Percentiles rank a stretch among this genome's conserved stretches.
phyloP scores from a whole-genome alignment of 169 alveolate genomes.

The Eimeria falciformis region DNA sequence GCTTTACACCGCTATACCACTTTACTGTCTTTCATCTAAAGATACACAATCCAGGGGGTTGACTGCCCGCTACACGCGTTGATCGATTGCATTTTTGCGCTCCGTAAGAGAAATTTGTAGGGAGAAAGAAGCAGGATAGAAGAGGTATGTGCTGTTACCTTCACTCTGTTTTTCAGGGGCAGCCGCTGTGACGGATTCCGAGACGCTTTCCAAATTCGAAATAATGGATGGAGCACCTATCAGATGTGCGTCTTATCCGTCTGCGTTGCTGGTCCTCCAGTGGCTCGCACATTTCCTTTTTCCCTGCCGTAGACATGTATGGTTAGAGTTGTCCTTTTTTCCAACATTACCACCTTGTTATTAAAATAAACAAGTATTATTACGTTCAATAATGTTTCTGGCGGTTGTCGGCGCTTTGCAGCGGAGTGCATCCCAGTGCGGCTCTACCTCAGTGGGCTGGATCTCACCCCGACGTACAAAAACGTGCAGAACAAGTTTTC shows the following conservation, averaged over 20 bases:
- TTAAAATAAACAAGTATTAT: no score
- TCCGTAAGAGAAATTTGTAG: no score
- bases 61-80: no score
- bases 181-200: conserved; percentile 93
- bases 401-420: background rate
- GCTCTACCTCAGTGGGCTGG: conserved; percentile 96
- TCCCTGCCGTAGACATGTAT: background rate
- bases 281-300: background rate
- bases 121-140: no score
- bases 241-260: conserved; percentile 83
- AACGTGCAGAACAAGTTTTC: conserved; percentile 95
- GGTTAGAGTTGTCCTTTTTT: background rate
- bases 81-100: no score
- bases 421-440: conserved; percentile 98
- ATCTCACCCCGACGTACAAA: conserved; percentile 98
- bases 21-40: no score
- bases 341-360: no score
- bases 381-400: background rate
- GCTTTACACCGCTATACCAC: no score
- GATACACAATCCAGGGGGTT: no score
- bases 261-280: background rate
- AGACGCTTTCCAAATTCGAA: conserved; percentile 97
- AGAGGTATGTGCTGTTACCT: background rate
- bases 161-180: conserved; percentile 42
- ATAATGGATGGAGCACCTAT: conserved; percentile 99